Conservation (phyloP, 441 rosid genomes). For the Erysimum cheiri region DNA sequence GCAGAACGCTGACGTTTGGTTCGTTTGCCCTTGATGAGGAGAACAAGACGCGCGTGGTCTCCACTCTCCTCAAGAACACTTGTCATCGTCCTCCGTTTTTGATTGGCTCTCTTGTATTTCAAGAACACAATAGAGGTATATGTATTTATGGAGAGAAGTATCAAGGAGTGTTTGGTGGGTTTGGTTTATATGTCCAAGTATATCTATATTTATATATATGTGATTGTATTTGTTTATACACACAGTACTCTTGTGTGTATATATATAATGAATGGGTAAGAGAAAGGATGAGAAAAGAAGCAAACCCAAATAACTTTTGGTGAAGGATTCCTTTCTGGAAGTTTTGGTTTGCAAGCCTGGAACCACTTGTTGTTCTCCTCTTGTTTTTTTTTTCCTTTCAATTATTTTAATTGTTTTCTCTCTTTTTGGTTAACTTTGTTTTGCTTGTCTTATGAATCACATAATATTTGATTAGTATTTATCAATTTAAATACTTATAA, state of each 20-base stretch:
- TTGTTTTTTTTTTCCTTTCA: conserved; percentile 23
- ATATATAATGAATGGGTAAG: conserved; percentile 35
- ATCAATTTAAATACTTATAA: not conserved
- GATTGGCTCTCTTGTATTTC: conserved; percentile 23
- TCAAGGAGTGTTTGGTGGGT: conserved; percentile 38
- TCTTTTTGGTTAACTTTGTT: conserved; percentile 32
- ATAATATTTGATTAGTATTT: not conserved
- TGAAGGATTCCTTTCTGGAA: conserved; percentile 65
- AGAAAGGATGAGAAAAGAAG: conserved; percentile 53
- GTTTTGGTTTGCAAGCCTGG: conserved; percentile 91
- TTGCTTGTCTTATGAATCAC: conserved; percentile 38
- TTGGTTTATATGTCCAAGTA: conserved; percentile 35
- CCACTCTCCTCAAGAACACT: conserved; percentile 48
- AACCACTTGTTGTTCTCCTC: conserved; percentile 56
- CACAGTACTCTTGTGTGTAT: conserved; percentile 39
- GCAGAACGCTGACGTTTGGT: conserved; percentile 59
- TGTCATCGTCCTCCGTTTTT: conserved; percentile 39
- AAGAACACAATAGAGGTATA: conserved; percentile 19
- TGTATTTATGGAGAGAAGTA: conserved; percentile 38
- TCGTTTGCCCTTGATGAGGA: conserved; percentile 55
- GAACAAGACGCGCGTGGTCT: conserved; percentile 40
- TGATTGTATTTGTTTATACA: conserved; percentile 40
- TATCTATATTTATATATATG: conserved; percentile 27
- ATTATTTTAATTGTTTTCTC: conserved; percentile 19
- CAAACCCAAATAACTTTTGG: conserved; percentile 74